Evolutionary conservation across 345 rosid genomes (phyloP).

Genomic region (Camelina neglecta): DNA sequence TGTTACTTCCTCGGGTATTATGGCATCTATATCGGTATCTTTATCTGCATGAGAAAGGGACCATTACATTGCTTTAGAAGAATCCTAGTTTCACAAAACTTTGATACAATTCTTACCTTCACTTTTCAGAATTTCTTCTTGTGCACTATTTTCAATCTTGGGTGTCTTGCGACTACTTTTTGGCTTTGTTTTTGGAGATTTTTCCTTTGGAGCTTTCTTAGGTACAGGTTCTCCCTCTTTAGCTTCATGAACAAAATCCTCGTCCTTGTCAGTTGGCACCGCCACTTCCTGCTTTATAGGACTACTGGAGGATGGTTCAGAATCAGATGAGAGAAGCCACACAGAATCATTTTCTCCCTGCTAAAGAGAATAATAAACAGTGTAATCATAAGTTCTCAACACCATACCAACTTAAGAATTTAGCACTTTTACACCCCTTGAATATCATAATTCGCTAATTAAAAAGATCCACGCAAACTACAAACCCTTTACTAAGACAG

Average conservation of each 20-base stretch:
- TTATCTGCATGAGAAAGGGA: conserved; percentile 51
- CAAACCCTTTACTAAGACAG: neutral
- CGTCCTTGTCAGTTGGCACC: conserved; percentile 45
- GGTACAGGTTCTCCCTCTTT: conserved; percentile 41
- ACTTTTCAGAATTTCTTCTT: conserved; percentile 43
- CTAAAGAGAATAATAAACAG: conserved; percentile 3
- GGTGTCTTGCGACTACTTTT: conserved; percentile 41
- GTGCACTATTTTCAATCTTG: conserved; percentile 46
- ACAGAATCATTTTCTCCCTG: conserved; percentile 48
- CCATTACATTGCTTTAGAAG: conserved; percentile 9
- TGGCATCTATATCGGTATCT: conserved; percentile 49
- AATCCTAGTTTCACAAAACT: neutral
- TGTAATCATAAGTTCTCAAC: neutral
- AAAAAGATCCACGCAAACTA: conserved; percentile 18
- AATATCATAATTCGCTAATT: neutral
- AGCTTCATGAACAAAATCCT: conserved; percentile 44
- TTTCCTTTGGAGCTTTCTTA: conserved; percentile 57
- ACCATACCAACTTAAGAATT: neutral
- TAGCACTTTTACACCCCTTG: neutral
- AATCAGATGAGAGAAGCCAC: conserved; percentile 70
- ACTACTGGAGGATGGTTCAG: conserved; percentile 62
- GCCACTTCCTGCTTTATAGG: conserved; percentile 29
- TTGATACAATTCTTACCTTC: conserved; percentile 49
- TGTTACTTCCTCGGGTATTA: conserved; percentile 54
- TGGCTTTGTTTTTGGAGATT: conserved; percentile 51